Evolutionary conservation across 2,329 filamentous ascomycete species (phyloP), one percentile per base, ranked within the genome.

Genomic region (Epichloe sibirici): DNA sequence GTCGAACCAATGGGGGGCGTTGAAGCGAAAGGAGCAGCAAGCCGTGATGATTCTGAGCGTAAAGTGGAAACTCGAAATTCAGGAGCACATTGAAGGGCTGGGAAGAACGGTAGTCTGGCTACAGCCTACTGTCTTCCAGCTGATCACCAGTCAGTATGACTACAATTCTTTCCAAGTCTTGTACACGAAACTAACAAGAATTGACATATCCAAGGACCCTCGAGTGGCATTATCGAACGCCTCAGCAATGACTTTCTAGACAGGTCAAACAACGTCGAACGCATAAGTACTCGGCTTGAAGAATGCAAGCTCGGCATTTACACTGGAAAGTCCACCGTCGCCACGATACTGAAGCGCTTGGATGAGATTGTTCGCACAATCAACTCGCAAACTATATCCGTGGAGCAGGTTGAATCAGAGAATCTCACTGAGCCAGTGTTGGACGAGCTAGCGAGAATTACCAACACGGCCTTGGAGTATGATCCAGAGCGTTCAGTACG

Each of bases 51-150:
- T 82, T 51, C 66, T 81, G 66, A 68, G 69, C 12, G 63, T 70
- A 25, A 71, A 69, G 53, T 82, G 78, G 78, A 69, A 66, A 3
- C 56, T 81, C n/a, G 67, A 71, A 8, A 69, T 74, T 2, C 65
- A 69, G 51, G 74, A 78, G 56, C 60, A 75, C 15, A 59, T 71
- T 13, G 66, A 71, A 21, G 66, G 65, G 5, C 60, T 71, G 3
- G 78, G 77, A 5, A 63, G 65, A 35, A 60, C 69, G 1, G 63
- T 62, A 2, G 53, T 79, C 6, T 65, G 58, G 54, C 57, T 79
- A 21, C 59, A 63, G 12, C 66, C 67, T 12, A 51, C 63, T 1
- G 67, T 73, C 49, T 76, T 77, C 55, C 57, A 62, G 35, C 67
- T 78, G 4, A 62, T 81, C 25, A 65, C 69, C 45, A 63, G 76